phyloP scores from a whole-genome alignment of 768 basidiomycete species.

The Lactifluus hygrophoroides region DNA sequence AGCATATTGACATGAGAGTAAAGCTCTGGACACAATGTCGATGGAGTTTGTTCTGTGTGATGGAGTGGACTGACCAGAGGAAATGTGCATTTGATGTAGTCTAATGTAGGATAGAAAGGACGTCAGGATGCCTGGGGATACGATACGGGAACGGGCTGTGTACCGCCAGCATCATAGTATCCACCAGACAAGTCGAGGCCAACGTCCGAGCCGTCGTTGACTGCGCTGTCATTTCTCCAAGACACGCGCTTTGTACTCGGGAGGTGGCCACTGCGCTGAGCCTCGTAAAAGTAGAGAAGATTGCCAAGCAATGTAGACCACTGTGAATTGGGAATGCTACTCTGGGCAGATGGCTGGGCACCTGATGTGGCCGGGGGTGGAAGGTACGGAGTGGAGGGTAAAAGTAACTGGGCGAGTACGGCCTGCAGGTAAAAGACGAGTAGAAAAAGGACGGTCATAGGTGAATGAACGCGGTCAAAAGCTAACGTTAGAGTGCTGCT shows the following conservation, averaged over 20 bases:
- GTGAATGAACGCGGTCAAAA: too few relatives aligned
- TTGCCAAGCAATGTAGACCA: conserved; percentile 80
- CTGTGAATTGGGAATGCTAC: conserved; percentile 52
- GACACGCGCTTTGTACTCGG: conserved; percentile 60
- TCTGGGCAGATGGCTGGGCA: conserved; percentile 35
- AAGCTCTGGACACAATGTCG: conserved; percentile 44
- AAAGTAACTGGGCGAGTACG: conserved; percentile 46
- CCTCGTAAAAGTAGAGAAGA: conserved; percentile 84
- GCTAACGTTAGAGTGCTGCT: background rate
- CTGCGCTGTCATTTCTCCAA: conserved; percentile 80
- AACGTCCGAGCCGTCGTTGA: conserved; percentile 68
- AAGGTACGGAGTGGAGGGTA: conserved; percentile 55
- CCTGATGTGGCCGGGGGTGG: conserved; percentile 55
- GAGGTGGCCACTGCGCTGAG: conserved; percentile 75
- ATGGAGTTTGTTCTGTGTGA: background rate
- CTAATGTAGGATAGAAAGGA: conserved; percentile 29
- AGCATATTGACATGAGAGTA: conserved; percentile 77
- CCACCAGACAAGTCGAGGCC: conserved; percentile 76
- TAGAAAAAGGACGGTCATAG: background rate
- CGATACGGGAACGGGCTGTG: conserved; percentile 15
- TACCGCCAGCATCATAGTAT: conserved; percentile 90
- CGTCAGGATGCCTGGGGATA: background rate
- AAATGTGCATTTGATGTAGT: conserved; percentile 84
- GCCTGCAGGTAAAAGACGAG: conserved; percentile 22
- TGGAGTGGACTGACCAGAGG: conserved; percentile 50